Base-by-base conservation (phyloP, 495 filamentous ascomycete species). In the Xylaria cubensis region DNA sequence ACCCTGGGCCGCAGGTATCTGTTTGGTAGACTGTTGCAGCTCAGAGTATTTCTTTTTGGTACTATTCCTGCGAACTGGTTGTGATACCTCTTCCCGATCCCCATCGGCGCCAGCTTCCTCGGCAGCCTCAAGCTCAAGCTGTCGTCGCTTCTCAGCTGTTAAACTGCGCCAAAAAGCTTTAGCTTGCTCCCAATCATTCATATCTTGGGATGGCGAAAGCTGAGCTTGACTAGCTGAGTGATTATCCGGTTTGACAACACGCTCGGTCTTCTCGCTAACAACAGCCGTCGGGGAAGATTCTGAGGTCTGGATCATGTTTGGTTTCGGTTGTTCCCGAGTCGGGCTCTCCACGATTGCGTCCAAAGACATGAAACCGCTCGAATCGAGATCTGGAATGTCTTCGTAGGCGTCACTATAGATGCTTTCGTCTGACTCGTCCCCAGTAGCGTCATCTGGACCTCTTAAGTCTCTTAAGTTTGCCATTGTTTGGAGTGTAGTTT, bases 341-440 rank as follows among this genome's bases (percentile, higher is more conserved):
- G 90, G 88, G 63, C 86, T 90, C 64, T 94, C 90, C 2, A 97
- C 86, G 55, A 97, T 91, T 36, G 94, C 94, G 81, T 97, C 89
- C 58, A 97, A 89, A 15, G 93, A 97, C 61, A 91, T 87, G 80
- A 94, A 97, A 0, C 92, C 93, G 73, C 91, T 89, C 6, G 90
- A 90, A 51, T 92, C 91, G 19, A 85, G 64, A 36, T 95, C 89
- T 0, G 87, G 85, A 2, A 92, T 81, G 67, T 94, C 92, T 76
- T 97, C 94, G 53, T 90, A 90, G 3, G 94, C 94, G 85, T 97
- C 94, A 76, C 93, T 96, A 80, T 95, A 97, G 61, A 95, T 86
- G 79, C 92, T 95, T 41, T 86, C 44, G 34, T 76, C 70, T 13
- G 77, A 76, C 21, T 76, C 73, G 21, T 77, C 76, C 1, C 67